Evolutionary conservation across 805 yeast species (phyloP).

Genomic region (Sungouiozyma ichnusensis): DNA sequence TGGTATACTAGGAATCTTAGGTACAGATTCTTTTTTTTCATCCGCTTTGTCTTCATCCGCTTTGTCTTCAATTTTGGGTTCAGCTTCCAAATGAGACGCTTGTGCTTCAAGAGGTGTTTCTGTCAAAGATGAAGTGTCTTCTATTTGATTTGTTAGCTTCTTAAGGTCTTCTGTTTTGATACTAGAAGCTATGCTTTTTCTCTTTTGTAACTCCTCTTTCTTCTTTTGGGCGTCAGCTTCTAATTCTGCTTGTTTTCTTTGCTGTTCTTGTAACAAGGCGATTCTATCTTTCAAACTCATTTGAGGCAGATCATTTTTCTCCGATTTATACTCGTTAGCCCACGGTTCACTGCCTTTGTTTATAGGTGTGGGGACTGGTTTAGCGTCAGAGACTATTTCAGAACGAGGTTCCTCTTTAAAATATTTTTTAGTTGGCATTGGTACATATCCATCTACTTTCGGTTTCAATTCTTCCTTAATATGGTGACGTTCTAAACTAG

Average conservation of each 20-base stretch:
- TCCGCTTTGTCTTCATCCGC: background rate
- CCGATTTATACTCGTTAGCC: slow-evolving; percentile 13
- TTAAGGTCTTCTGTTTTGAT: background rate
- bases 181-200: slow-evolving; percentile 30
- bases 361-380: slow-evolving; percentile 5
- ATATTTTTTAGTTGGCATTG: slow-evolving; percentile 7
- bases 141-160: background rate
- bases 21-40: background rate
- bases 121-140: background rate
- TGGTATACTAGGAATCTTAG: slow-evolving; percentile 5
- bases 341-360: slow-evolving; percentile 5
- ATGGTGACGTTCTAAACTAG: background rate
- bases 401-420: slow-evolving; percentile 4
- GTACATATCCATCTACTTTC: slow-evolving; percentile 8
- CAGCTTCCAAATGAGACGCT: background rate
- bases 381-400: background rate
- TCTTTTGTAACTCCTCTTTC: slow-evolving; percentile 33
- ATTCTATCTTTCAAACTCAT: slow-evolving; percentile 81
- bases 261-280: slow-evolving; percentile 70
- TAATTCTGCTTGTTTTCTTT: slow-evolving; percentile 66
- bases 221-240: slow-evolving; percentile 40
- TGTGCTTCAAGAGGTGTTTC: background rate
- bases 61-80: background rate
- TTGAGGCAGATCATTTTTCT: slow-evolving; percentile 56
- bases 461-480: slow-evolving; percentile 3